A percentile compares a stretch with the other conserved stretches of the same genome.
These are phyloP conservation scores for Styphnolobium japonicum DNA, from an alignment of 306 rosid species.

Conservation along the genomic window DNA sequence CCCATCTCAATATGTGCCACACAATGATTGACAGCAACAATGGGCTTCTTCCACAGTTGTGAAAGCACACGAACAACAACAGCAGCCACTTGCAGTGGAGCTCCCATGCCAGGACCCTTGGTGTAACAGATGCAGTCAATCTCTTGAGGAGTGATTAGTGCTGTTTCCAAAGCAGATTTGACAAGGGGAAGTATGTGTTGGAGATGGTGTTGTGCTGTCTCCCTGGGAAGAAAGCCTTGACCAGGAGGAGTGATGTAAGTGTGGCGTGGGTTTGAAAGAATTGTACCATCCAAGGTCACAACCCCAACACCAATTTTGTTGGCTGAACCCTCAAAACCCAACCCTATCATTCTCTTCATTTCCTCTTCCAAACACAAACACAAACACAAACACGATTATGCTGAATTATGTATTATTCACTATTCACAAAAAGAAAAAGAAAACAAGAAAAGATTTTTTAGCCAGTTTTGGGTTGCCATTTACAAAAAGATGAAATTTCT, in stretches of 20 bases:
- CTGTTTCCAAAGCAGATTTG: conserved; percentile 67
- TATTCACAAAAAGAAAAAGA: too few species aligned
- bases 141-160: conserved; percentile 56
- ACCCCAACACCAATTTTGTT: conserved; percentile 88
- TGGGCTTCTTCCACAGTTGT: conserved; percentile 85
- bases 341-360: conserved; percentile 78
- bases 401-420: too few species aligned
- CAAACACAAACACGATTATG: too few species aligned
- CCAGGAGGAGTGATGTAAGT: conserved; percentile 95
- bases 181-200: conserved; percentile 73
- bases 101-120: conserved; percentile 97
- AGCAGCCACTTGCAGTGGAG: conserved; percentile 84
- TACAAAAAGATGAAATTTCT: neutral
- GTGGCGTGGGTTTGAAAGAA: conserved; percentile 88
- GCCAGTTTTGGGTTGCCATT: neutral
- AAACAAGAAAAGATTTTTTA: neutral
- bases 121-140: conserved; percentile 92
- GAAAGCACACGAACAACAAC: conserved; percentile 84
- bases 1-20: conserved; percentile 99
- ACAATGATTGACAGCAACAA: conserved; percentile 85
- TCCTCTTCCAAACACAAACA: too few species aligned
- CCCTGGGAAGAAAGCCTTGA: conserved; percentile 93
- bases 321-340: conserved; percentile 95
- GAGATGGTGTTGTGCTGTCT: conserved; percentile 92
- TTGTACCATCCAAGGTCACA: conserved; percentile 75